These are phyloP conservation scores for Mycena alexandri DNA, from an alignment of 768 basidiomycete genomes.

Conservation along the genomic window DNA sequence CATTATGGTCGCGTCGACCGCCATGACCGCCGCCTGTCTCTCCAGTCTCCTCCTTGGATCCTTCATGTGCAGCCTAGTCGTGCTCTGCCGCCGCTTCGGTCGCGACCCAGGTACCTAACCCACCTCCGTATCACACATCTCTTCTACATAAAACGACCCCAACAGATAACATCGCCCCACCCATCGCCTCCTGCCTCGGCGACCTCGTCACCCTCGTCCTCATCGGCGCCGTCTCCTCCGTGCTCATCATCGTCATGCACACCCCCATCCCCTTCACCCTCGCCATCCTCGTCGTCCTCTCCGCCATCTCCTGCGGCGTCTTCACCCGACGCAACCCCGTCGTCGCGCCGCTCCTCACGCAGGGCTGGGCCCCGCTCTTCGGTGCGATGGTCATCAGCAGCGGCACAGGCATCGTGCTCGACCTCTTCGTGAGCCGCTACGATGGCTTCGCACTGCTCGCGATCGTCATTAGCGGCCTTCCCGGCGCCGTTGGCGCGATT, in stretches of 20 bases:
- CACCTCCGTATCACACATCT: not conserved
- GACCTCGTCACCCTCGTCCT: slow-evolving; percentile 92
- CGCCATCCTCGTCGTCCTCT: slow-evolving; percentile 61
- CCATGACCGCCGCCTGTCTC: slow-evolving; percentile 85
- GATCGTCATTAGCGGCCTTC: slow-evolving; percentile 89
- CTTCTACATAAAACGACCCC: not conserved
- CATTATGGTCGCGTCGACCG: slow-evolving; percentile 79
- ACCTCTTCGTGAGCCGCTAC: slow-evolving; percentile 88
- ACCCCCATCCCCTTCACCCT: slow-evolving; percentile 75
- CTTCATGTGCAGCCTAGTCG: slow-evolving; percentile 90
- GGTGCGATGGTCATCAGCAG: slow-evolving; percentile 91
- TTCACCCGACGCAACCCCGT: slow-evolving; percentile 74
- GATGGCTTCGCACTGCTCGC: slow-evolving; percentile 90
- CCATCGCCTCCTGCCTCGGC: slow-evolving; percentile 92
- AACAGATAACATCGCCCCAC: slow-evolving; percentile 94
- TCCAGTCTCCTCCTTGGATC: slow-evolving; percentile 87
- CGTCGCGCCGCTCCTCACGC: slow-evolving; percentile 77
- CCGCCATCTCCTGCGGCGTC: slow-evolving; percentile 62
- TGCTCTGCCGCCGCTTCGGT: slow-evolving; percentile 79
- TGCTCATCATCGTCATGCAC: slow-evolving; percentile 75
- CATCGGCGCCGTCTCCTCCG: slow-evolving; percentile 78
- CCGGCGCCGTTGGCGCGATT: slow-evolving; percentile 92
- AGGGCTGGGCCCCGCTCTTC: slow-evolving; percentile 93
- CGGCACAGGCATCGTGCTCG: slow-evolving; percentile 92
- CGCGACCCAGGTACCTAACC: slow-evolving; percentile 82